Percentiles rank a stretch among this genome's conserved stretches.
phyloP scores from a whole-genome alignment of 2,329 filamentous ascomycete species.

The Zymoseptoria brevis region DNA sequence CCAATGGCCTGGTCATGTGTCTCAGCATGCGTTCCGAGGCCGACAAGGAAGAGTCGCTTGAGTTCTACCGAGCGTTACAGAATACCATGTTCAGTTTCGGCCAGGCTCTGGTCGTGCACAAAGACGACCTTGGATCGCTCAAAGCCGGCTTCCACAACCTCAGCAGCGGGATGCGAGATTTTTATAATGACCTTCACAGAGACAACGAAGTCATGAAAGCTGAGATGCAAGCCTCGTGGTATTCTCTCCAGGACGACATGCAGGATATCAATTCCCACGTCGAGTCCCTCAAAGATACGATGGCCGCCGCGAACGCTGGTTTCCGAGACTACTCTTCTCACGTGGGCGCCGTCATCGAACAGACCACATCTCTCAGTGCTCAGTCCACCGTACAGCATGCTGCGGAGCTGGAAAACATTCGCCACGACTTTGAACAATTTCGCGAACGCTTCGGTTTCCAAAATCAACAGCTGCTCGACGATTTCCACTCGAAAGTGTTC shows the following conservation, averaged over 20 bases:
- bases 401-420: not conserved
- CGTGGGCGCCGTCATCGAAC: conserved; percentile 1
- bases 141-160: conserved; percentile 9
- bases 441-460: conserved; percentile 1
- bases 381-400: not conserved
- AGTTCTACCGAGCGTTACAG: conserved; percentile 12
- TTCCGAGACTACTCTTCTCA: conserved; percentile 1
- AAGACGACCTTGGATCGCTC: conserved; percentile 11
- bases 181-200: conserved; percentile 10
- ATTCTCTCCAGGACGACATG: conserved; percentile 2
- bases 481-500: not conserved
- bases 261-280: not conserved
- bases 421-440: not conserved
- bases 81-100: conserved; percentile 1
- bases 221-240: conserved; percentile 1
- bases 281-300: not conserved
- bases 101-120: conserved; percentile 3
- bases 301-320: conserved; percentile 1
- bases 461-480: conserved; percentile 1
- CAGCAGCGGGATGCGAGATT: conserved; percentile 6
- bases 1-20: conserved; percentile 56
- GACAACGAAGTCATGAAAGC: conserved; percentile 10
- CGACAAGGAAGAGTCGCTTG: conserved; percentile 40
- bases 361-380: not conserved
- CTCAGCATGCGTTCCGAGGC: conserved; percentile 51